Evolutionary conservation across 148 eudicot genomes (phyloP).

Genomic region (Cornus controversa): DNA sequence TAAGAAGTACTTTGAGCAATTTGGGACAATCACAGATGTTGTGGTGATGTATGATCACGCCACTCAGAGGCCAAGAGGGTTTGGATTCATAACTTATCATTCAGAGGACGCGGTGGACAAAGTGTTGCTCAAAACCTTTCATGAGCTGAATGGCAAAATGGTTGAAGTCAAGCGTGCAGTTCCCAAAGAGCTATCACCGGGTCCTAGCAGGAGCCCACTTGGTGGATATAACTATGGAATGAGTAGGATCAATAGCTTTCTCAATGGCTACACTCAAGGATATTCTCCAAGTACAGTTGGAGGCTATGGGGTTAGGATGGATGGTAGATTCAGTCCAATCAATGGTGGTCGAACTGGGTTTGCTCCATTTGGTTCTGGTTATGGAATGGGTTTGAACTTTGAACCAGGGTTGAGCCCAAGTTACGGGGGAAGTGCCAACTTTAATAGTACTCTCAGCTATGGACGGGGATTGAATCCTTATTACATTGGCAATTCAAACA

Average conservation of each 20-base stretch:
- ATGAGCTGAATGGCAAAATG: conserved; percentile 38
- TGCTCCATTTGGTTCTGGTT: conserved; percentile 47
- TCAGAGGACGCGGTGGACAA: conserved; percentile 37
- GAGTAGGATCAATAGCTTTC: conserved; percentile 22
- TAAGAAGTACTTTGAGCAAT: conserved; percentile 34
- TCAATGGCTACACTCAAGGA: conserved; percentile 42
- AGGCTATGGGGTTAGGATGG: conserved; percentile 64
- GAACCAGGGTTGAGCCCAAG: conserved; percentile 45
- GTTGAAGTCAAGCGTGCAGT: conserved; percentile 40
- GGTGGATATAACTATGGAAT: conserved; percentile 26
- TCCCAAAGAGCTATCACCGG: conserved; percentile 36
- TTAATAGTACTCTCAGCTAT: conserved; percentile 23
- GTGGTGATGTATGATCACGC: conserved; percentile 41
- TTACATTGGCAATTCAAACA: conserved; percentile 32
- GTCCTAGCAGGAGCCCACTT: conserved; percentile 33
- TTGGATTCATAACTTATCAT: conserved; percentile 37
- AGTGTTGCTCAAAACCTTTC: conserved; percentile 33
- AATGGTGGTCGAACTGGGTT: conserved; percentile 45
- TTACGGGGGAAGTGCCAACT: conserved; percentile 43
- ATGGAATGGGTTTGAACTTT: conserved; percentile 51
- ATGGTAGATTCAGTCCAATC: conserved; percentile 56
- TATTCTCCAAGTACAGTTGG: conserved; percentile 49
- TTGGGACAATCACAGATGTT: conserved; percentile 32
- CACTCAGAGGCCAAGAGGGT: conserved; percentile 43
- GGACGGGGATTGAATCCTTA: conserved; percentile 34